Evolutionary conservation across 2,329 filamentous ascomycete species (phyloP).

Genomic region (Paramyrothecium sp.): DNA sequence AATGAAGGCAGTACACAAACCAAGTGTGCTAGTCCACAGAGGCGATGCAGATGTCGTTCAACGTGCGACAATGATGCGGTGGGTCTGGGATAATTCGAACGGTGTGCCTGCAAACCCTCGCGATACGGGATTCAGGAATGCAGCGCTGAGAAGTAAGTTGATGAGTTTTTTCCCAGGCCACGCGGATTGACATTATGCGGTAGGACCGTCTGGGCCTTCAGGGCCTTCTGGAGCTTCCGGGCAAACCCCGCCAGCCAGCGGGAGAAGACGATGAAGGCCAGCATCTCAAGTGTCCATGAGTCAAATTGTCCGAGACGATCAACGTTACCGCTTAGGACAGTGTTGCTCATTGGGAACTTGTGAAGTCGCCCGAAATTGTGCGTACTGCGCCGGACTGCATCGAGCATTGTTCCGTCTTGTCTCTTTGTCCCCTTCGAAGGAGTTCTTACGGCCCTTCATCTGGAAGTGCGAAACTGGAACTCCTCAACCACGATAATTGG

Average conservation of each 20-base stretch:
- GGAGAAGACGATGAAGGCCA: background rate
- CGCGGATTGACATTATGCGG: conserved; percentile 24
- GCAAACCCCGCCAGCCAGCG: background rate
- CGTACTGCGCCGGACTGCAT: too few relatives aligned
- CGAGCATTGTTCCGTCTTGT: too few relatives aligned
- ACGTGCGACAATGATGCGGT: conserved; percentile 29
- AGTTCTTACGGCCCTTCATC: background rate
- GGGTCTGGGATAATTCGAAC: conserved; percentile 27
- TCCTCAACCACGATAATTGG: conserved; percentile 28
- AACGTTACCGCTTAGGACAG: too few relatives aligned
- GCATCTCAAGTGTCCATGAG: background rate
- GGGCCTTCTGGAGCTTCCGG: background rate
- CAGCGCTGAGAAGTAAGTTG: conserved; percentile 25
- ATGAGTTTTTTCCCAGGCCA: conserved; percentile 8
- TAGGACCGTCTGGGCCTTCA: conserved; percentile 14
- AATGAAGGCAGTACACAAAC: conserved; percentile 29
- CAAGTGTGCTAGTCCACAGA: conserved; percentile 30
- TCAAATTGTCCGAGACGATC: background rate
- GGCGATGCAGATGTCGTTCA: conserved; percentile 22
- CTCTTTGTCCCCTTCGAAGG: too few relatives aligned
- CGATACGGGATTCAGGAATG: conserved; percentile 11
- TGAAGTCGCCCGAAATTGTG: too few relatives aligned
- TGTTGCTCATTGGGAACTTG: too few relatives aligned
- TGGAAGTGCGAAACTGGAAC: conserved; percentile 2
- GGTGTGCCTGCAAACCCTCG: conserved; percentile 11